A percentile compares a stretch with the other conserved stretches of the same genome.
These are phyloP conservation scores for Sutorius eximius DNA, from an alignment of 1,284 basidiomycete genomes.

Conservation along the genomic window DNA sequence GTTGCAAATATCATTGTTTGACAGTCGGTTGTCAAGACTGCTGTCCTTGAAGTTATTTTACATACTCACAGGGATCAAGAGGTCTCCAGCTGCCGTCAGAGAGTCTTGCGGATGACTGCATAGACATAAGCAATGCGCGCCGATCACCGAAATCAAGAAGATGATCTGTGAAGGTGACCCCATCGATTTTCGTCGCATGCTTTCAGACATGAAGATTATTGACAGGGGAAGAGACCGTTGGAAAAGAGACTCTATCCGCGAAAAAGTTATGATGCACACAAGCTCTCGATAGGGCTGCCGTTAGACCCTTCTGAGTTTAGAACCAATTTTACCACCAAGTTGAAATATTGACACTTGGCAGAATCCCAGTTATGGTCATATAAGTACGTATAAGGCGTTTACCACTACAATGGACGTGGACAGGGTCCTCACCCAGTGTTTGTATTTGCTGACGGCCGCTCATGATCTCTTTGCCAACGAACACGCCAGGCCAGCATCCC, in stretches of 20 bases:
- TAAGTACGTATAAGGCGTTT: too few relatives aligned
- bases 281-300: background rate
- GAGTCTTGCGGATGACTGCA: slow-evolving; percentile 39
- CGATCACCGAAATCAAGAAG: slow-evolving; percentile 42
- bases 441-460: background rate
- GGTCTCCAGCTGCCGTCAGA: slow-evolving; percentile 27
- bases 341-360: too few relatives aligned
- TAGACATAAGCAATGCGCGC: slow-evolving; percentile 38
- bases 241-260: slow-evolving; percentile 6
- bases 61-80: slow-evolving; percentile 13
- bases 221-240: slow-evolving; percentile 32
- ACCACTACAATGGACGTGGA: background rate
- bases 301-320: background rate
- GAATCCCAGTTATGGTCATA: too few relatives aligned
- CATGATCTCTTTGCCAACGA: background rate
- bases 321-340: too few relatives aligned
- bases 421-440: background rate
- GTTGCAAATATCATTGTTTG: slow-evolving; percentile 15
- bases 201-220: slow-evolving; percentile 34
- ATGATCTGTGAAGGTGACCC: slow-evolving; percentile 34
- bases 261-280: background rate
- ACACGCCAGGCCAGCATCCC: background rate
- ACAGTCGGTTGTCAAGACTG: background rate
- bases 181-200: slow-evolving; percentile 40
- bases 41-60: background rate